Base-by-base conservation (phyloP, 139 green algal genomes). In the Closterium sp. region DNA sequence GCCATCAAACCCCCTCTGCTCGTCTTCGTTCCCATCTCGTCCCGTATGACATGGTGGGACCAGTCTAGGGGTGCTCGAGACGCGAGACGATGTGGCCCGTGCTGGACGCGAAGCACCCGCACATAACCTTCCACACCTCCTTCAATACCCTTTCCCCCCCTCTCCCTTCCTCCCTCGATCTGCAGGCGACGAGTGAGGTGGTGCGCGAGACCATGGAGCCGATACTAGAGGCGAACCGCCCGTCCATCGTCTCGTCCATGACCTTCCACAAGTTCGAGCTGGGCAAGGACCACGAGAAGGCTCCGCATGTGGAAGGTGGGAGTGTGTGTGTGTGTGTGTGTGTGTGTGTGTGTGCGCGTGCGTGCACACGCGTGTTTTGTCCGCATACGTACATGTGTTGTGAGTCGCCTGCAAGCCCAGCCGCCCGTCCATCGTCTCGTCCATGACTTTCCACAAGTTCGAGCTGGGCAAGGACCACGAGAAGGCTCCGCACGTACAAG, bases 221-320 rank as follows among this genome's bases (percentile, higher is more conserved):
- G 10, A 85, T 93, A 29, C 90, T 93, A 31, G 86, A 85, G 86
- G 28, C 34, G 31, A 92, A 93, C 87, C 28, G 85, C 11, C 90
- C 90, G 7, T 42, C 70, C 29, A 88, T 88, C 24, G 31, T 93
- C 1, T 86, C 86, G 5, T 91, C 90, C 9, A 30, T 93, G n/a
- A 93, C 93, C n/a, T 93, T 93, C 22, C 29, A 62, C 24, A 93
- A 93, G 86, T 34, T 93, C 7, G 93, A 88, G 0, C 87, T 93
- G 10, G 90, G 50, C 50, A 73, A 73, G 50, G 50, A 73, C 50
- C 50, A 86, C 86, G 34, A 92, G 88, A 50, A 92, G 42, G 42
- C 86, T 2, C 90, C 90, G 7, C 87, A 91, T 3, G 2, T 93
- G 0, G 90, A 32, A 91, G 90, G 90, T 93, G 24, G 0, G 38